Evolutionary conservation across 768 basidiomycete species (phyloP).

Genomic region (Suillus subluteus): DNA sequence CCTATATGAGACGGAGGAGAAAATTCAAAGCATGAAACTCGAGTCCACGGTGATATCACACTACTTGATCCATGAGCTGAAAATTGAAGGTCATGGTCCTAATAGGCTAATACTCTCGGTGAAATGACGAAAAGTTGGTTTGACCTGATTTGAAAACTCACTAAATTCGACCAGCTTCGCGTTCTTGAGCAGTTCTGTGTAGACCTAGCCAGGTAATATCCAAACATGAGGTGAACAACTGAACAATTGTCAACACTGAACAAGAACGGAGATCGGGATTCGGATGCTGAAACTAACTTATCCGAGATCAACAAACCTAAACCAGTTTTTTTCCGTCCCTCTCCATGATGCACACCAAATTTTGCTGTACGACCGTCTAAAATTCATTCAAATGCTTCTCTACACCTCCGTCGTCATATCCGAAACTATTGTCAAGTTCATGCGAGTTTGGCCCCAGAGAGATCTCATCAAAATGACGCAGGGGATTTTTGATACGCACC

Average conservation of each 20-base stretch:
- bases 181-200: neutral
- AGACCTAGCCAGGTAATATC: neutral
- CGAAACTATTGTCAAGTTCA: neutral
- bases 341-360: neutral
- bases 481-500: neutral
- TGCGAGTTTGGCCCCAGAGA: neutral
- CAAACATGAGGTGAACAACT: neutral
- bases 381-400: neutral
- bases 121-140: neutral
- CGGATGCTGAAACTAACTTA: neutral
- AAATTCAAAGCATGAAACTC: no score
- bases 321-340: neutral
- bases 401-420: neutral
- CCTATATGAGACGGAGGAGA: no score
- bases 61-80: slow-evolving; percentile 42
- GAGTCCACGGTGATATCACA: no score
- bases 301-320: neutral
- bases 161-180: neutral
- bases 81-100: slow-evolving; percentile 29
- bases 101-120: no score
- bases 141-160: neutral
- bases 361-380: neutral
- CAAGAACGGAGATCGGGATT: neutral
- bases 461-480: neutral
- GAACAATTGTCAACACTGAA: no score